Evolutionary conservation across 1,139 yeast genomes (phyloP), one percentile per base, ranked within the genome.

Genomic region (Lodderomyces elongisporus): DNA sequence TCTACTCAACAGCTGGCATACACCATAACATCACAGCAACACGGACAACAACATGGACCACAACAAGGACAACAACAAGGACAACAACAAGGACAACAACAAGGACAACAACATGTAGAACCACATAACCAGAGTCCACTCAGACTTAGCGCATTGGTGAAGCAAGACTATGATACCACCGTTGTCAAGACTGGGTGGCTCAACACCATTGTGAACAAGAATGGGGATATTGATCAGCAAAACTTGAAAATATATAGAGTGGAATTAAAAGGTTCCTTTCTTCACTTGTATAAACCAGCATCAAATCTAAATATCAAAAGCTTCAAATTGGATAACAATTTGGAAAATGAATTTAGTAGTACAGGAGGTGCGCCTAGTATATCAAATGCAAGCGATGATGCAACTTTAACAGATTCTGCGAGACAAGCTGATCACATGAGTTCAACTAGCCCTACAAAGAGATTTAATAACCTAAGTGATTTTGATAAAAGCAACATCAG

Each of bases 191-290:
- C 51, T 43, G 61, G 61, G 28, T 74, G 71, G 73, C 45, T 67
- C 26, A 66, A 72, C 48, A 74, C 60, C 16, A 56, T 65, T 15
- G 44, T 60, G 20, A 62, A 62, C 39, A 54, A 65, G 17, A 13
- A 28, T 6, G 10, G 8, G 6, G 69, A 66, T 27, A 66, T 66
- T 36, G 51, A 54, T 34, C 73, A 63, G 28, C 60, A 58, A 15
- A 52, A 58, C 25, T 51, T 70, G 45, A 69, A 68, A 41, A 49
- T 81, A 23, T 74, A 60, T 44, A 65, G 81, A 37, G 83, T 79
- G 0, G 88, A 80, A 50, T 58, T 83, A 42, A 74, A 68, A 45
- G 93, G 93, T 6, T 70, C 85, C 1, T 66, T 67, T 34, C 53
- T 83, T 36, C 66, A 66, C 40, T 51, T 83, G 17, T 79, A 71